phyloP scores from a whole-genome alignment of 805 yeast genomes.

The Phaffomyces thermotolerans region DNA sequence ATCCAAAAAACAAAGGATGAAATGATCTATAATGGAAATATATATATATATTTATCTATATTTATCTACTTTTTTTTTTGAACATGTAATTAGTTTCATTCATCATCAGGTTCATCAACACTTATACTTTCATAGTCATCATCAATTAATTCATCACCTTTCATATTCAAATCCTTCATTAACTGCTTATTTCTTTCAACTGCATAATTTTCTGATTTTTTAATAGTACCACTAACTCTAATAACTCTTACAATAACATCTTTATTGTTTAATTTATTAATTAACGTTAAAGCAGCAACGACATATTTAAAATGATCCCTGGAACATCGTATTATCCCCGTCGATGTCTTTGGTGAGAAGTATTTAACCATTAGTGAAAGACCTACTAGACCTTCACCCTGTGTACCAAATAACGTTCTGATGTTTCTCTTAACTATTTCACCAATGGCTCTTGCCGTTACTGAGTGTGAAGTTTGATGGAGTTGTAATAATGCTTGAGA shows the following conservation, averaged over 20 bases:
- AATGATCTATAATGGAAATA: not conserved
- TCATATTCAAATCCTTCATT: constrained; percentile 14
- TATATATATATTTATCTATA: too few species aligned
- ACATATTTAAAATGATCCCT: constrained; percentile 56
- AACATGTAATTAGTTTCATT: too few species aligned
- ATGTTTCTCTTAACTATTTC: constrained; percentile 49
- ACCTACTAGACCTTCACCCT: constrained; percentile 61
- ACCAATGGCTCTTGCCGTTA: constrained; percentile 44
- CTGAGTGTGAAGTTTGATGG: constrained; percentile 41
- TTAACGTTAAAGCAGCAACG: constrained; percentile 58
- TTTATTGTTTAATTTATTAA: constrained; percentile 41
- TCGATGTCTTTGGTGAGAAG: constrained; percentile 72
- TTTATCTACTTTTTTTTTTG: too few species aligned
- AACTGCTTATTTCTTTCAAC: constrained; percentile 39
- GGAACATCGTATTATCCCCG: constrained; percentile 77
- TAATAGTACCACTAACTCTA: constrained; percentile 81
- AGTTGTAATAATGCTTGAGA: constrained; percentile 36
- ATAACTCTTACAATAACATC: constrained; percentile 48
- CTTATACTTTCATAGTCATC: constrained; percentile 6
- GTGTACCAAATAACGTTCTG: constrained; percentile 67
- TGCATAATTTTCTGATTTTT: constrained; percentile 69
- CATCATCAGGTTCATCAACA: constrained; percentile 8
- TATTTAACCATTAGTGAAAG: constrained; percentile 62
- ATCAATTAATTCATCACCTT: constrained; percentile 14
- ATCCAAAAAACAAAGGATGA: constrained; percentile 13